phyloP scores from a whole-genome alignment of 495 filamentous ascomycete genomes.

The Opeltia flavorubescens region DNA sequence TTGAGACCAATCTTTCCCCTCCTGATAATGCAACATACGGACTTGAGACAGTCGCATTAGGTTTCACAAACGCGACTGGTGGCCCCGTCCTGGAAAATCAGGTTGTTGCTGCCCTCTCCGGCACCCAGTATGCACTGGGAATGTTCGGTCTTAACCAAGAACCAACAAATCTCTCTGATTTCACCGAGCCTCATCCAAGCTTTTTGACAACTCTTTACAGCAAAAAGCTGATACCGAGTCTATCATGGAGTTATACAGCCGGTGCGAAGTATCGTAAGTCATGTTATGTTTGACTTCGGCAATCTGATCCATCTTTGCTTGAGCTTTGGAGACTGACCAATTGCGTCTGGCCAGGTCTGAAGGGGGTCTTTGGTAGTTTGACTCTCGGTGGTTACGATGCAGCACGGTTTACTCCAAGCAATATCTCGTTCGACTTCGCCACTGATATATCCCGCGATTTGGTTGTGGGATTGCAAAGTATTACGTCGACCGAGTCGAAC shows the following conservation, averaged over 20 bases:
- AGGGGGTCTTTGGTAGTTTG: slow-evolving; percentile 34
- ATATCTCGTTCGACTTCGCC: slow-evolving; percentile 33
- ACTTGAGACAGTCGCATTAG: slow-evolving; percentile 35
- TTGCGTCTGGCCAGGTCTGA: neutral
- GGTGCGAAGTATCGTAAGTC: slow-evolving; percentile 37
- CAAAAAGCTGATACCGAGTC: slow-evolving; percentile 32
- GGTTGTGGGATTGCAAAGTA: slow-evolving; percentile 32
- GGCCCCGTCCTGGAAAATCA: slow-evolving; percentile 31
- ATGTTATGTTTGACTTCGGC: neutral
- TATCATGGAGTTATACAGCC: slow-evolving; percentile 44
- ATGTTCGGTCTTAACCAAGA: slow-evolving; percentile 38
- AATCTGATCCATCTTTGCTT: neutral
- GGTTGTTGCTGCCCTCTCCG: slow-evolving; percentile 29
- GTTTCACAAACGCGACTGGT: slow-evolving; percentile 19
- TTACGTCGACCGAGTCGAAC: slow-evolving; percentile 21
- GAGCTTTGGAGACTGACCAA: slow-evolving; percentile 17
- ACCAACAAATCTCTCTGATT: slow-evolving; percentile 31
- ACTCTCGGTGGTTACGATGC: slow-evolving; percentile 43
- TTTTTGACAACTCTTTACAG: slow-evolving; percentile 33
- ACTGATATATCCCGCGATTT: slow-evolving; percentile 36
- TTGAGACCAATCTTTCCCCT: slow-evolving; percentile 31
- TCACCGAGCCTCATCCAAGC: slow-evolving; percentile 30
- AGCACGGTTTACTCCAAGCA: slow-evolving; percentile 33
- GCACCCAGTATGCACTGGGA: slow-evolving; percentile 35
- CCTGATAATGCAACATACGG: slow-evolving; percentile 23